Base-by-base conservation (phyloP, 352 stramenopile genomes). In the Phytopythium aichiense region DNA sequence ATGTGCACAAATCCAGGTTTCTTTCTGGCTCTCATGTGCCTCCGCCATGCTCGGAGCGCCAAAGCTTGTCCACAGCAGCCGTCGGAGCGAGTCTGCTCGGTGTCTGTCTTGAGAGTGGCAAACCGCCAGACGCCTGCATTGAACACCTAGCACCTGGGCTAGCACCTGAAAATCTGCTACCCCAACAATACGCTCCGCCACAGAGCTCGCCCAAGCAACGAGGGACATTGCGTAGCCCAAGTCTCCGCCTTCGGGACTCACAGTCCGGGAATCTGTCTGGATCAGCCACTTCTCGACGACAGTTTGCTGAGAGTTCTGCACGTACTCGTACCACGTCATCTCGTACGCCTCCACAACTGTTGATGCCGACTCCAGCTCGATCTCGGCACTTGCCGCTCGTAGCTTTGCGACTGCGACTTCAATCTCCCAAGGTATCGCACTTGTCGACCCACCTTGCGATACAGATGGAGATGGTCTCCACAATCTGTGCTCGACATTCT, bases 231-330 rank as follows among this genome's bases (percentile, higher is more conserved):
- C 76, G 37, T 54, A 63, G 20, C 66, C 63, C 15, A 85, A 30
- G 16, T 78, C 54, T 42, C 60, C 58, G 4, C 62, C 66, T 4
- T 20, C 8, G 2, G 60, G 60, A 5, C 62, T 67, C 9, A 68
- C 35, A 20, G 63, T 22, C 7, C 55, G 55, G 6, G 61, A 48
- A 16, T 65, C 77, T 2, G 85, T 91, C 28, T 79, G 51, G 12
- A 71, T 68, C 1, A 94, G 68, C 85, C 83, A 94, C 55, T 81
- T 87, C n/a, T 91, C 80, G 20, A 92, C 74, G 5, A 92, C 58
- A 18, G 59, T 81, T 11, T 69, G 72, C 45, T 79, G 68, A 7
- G 71, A 71, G 18, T 81, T 63, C 60, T 72, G 63, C 31, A 89
- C 73, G 48, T 82, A 74, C 23, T 57, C 63, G 60, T 88, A 90